Evolutionary conservation across 352 stramenopile genomes (phyloP).

Genomic region (Phytopythium vexans): DNA sequence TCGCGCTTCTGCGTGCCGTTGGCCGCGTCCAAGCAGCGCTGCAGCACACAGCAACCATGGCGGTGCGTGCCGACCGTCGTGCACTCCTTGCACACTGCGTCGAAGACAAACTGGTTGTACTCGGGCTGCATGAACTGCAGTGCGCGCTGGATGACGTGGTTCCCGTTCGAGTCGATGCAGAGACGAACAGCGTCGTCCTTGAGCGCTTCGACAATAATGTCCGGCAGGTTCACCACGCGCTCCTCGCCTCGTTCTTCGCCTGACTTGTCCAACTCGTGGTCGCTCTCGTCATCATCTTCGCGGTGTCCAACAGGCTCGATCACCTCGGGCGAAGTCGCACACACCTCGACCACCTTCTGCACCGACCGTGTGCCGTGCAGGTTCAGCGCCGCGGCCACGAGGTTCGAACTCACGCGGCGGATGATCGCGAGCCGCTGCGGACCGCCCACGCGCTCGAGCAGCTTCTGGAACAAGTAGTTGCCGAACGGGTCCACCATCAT

Average conservation of each 20-base stretch:
- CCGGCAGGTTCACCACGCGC: constrained; percentile 53
- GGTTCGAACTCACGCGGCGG: constrained; percentile 88
- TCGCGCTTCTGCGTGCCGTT: constrained; percentile 84
- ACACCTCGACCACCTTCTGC: constrained; percentile 98
- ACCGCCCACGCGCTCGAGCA: constrained; percentile 93
- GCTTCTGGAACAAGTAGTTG: constrained; percentile 99
- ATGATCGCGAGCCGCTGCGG: constrained; percentile 92
- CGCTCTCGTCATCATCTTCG: constrained; percentile 28
- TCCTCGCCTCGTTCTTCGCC: constrained; percentile 23
- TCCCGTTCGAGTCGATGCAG: constrained; percentile 97
- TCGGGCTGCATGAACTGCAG: constrained; percentile 93
- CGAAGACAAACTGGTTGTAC: constrained; percentile 97
- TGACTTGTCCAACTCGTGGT: constrained; percentile 10
- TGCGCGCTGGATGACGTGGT: constrained; percentile 97
- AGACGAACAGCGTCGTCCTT: constrained; percentile 92
- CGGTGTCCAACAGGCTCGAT: constrained; percentile 51
- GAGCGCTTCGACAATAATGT: constrained; percentile 94
- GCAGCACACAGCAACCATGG: constrained; percentile 97
- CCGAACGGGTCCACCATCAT: constrained; percentile 99
- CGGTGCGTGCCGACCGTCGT: constrained; percentile 96
- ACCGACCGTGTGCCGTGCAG: constrained; percentile 97
- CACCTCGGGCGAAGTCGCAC: constrained; percentile 75
- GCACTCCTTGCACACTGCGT: constrained; percentile 94
- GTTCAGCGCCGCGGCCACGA: constrained; percentile 96
- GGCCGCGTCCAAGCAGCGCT: constrained; percentile 94